These are phyloP conservation scores for Litsea cubeba DNA, from an alignment of 164 flowering plant species.

Conservation along the genomic window DNA sequence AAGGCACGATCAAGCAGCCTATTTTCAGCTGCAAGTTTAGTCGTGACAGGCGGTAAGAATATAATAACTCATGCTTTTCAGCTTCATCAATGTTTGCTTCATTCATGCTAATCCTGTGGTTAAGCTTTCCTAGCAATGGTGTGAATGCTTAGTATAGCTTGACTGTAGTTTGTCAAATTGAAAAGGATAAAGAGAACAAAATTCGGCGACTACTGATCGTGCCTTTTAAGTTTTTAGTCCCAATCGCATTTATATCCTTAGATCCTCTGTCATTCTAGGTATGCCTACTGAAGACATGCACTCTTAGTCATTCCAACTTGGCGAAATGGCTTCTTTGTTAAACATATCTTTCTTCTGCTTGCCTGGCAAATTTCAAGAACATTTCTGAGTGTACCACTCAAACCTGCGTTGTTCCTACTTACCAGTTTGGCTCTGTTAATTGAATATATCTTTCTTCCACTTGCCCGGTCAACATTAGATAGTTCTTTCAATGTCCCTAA, in stretches of 20 bases:
- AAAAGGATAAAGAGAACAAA: neutral
- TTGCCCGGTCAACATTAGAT: neutral
- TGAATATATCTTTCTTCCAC: neutral
- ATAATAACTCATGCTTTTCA: neutral
- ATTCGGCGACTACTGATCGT: neutral
- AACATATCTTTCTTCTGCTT: neutral
- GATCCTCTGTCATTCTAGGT: neutral
- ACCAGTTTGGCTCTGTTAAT: neutral
- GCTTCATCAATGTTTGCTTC: neutral
- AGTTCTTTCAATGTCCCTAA: too few relatives aligned
- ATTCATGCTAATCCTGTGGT: neutral
- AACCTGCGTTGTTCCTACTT: neutral
- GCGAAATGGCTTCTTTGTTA: neutral
- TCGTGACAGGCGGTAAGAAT: conserved; percentile 58
- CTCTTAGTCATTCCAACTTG: neutral
- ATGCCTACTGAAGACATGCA: neutral
- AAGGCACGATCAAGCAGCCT: conserved; percentile 72
- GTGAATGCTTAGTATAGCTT: neutral
- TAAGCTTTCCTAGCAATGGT: neutral
- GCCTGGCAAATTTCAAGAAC: neutral
- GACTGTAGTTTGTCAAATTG: neutral
- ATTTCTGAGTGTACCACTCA: neutral
- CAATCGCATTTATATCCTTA: neutral
- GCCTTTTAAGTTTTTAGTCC: neutral
- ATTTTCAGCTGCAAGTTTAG: conserved; percentile 91